A percentile compares a stretch with the other conserved stretches of the same genome.
phyloP scores from a whole-genome alignment of 164 flowering plant genomes.

The Protea cynaroides region DNA sequence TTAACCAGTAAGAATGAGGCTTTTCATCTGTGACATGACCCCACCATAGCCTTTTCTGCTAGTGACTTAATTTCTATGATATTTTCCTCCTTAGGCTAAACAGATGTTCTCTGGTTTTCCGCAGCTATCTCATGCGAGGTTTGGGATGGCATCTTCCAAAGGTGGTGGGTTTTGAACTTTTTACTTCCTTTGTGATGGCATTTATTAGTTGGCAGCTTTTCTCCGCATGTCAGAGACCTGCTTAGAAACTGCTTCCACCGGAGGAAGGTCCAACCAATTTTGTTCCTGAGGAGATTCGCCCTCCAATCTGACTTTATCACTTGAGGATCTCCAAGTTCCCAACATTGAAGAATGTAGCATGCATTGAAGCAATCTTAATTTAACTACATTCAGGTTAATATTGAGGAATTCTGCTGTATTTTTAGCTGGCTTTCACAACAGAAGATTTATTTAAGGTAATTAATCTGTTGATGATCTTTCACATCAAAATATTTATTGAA shows the following conservation, averaged over 20 bases:
- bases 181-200: conserved; percentile 78
- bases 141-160: conserved; percentile 86
- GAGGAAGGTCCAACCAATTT: background rate
- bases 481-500: no score
- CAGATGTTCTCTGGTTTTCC: conserved; percentile 6
- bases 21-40: background rate
- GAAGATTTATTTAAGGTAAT: no score
- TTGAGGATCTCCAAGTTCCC: no score
- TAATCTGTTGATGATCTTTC: no score
- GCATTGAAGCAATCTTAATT: no score
- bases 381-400: no score
- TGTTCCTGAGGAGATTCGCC: no score
- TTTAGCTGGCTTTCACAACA: no score
- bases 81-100: background rate
- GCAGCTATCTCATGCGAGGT: conserved; percentile 82
- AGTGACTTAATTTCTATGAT: background rate
- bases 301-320: no score
- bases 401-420: no score
- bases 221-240: conserved; percentile 84
- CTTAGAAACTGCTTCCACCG: conserved; percentile 18
- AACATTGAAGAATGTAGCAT: no score
- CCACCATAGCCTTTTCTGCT: background rate
- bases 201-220: conserved; percentile 87
- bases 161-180: conserved; percentile 82
- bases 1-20: background rate